Conservation (phyloP, 768 basidiomycete genomes). For the Termitomyces sp. region DNA sequence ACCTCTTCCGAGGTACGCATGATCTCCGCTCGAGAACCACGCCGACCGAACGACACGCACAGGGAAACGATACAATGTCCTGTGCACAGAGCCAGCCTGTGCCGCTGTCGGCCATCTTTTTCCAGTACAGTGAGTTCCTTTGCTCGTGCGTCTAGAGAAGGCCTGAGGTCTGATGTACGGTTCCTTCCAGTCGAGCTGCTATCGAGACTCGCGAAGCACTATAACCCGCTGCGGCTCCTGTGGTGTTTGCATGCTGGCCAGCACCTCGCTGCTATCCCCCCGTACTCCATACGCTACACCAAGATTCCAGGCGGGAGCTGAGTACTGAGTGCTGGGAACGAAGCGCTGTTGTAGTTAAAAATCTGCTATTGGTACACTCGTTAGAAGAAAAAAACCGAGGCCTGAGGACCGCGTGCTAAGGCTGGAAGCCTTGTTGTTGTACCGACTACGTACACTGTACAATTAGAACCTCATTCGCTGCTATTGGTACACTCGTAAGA, state of each 20-base stretch:
- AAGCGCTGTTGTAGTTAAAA: too few relatives aligned
- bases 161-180: neutral
- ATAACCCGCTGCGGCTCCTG: constrained; percentile 53
- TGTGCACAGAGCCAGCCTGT: constrained; percentile 50
- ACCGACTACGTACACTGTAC: too few relatives aligned
- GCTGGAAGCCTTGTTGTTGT: too few relatives aligned
- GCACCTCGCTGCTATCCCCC: constrained; percentile 44
- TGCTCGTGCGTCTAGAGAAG: neutral
- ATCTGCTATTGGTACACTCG: too few relatives aligned
- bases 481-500: neutral
- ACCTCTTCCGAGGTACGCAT: constrained; percentile 75
- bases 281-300: constrained; percentile 32
- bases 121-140: constrained; percentile 47
- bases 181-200: constrained; percentile 39
- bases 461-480: neutral
- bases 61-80: constrained; percentile 87
- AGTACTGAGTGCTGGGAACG: too few relatives aligned
- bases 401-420: too few relatives aligned
- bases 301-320: constrained; percentile 12
- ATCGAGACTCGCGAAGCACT: constrained; percentile 45
- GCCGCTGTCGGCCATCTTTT: constrained; percentile 46
- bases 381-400: too few relatives aligned
- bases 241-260: constrained; percentile 43
- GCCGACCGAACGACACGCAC: neutral
- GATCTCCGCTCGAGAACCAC: neutral